Percentiles rank a stretch among this genome's conserved stretches.
These are phyloP conservation scores for Podospora anserina DNA, from an alignment of 495 filamentous ascomycete genomes.

Conservation along the genomic window DNA sequence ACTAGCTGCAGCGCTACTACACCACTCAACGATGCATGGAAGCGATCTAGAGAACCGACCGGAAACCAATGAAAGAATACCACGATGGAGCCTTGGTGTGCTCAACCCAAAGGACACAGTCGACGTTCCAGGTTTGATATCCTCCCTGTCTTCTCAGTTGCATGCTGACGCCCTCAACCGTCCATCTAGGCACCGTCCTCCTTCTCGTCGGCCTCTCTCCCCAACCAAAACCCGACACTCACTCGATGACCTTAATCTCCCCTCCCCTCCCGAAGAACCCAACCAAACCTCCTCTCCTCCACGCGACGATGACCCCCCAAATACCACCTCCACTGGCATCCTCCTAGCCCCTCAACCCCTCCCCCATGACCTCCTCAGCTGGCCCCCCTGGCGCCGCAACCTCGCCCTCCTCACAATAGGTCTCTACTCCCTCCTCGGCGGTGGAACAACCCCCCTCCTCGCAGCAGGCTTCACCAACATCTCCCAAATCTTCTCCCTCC, in stretches of 20 bases:
- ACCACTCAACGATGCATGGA: background rate
- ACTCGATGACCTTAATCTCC: no score
- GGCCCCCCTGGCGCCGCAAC: constrained; percentile 81
- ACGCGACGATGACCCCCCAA: constrained; percentile 39
- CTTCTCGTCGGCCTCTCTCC: constrained; percentile 63
- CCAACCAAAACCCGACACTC: background rate
- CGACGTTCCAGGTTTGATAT: constrained; percentile 77
- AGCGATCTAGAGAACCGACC: background rate
- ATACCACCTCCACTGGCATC: constrained; percentile 79
- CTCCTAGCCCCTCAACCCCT: constrained; percentile 83
- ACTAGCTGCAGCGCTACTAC: background rate
- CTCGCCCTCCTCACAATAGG: constrained; percentile 73
- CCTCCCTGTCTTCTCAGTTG: no score
- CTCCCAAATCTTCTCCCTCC: constrained; percentile 64
- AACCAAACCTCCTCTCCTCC: background rate
- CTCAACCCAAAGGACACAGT: constrained; percentile 78
- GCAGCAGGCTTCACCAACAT: constrained; percentile 89
- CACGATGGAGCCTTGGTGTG: constrained; percentile 76
- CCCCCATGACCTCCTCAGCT: constrained; percentile 88
- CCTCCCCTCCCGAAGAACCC: no score
- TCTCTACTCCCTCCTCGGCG: constrained; percentile 88
- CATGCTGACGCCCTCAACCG: no score
- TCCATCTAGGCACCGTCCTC: constrained; percentile 66
- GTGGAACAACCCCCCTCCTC: constrained; percentile 86
- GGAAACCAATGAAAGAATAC: constrained; percentile 19